A percentile compares a stretch with the other conserved stretches of the same genome.
These are phyloP conservation scores for Leccinum uliginosum DNA, from an alignment of 768 basidiomycete genomes.

Conservation along the genomic window DNA sequence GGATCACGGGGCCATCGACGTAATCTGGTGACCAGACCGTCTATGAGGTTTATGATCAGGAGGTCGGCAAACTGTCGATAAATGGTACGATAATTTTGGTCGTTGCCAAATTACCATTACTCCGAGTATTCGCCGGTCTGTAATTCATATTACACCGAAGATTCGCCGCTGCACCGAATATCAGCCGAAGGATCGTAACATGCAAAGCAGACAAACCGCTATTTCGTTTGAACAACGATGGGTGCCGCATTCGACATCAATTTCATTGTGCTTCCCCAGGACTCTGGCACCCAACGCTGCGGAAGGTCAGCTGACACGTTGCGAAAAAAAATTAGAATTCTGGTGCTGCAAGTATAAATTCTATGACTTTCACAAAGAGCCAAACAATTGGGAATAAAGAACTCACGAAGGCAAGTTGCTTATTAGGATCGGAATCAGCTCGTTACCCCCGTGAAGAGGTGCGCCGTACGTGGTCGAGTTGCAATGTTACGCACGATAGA, in stretches of 20 bases:
- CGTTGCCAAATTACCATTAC: neutral
- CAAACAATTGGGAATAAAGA: neutral
- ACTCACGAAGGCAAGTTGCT: neutral
- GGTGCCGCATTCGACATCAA: neutral
- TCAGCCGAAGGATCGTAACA: neutral
- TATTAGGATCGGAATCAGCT: neutral
- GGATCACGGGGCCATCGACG: neutral
- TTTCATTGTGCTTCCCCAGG: neutral
- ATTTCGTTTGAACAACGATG: neutral
- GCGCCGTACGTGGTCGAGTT: neutral
- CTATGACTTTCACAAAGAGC: neutral
- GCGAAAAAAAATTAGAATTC: neutral
- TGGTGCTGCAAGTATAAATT: neutral
- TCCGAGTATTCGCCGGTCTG: neutral
- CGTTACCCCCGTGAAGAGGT: neutral
- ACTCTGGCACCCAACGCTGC: neutral
- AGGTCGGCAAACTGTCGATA: too few relatives aligned
- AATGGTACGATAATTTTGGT: too few relatives aligned
- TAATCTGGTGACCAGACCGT: neutral
- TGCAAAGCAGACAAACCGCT: neutral
- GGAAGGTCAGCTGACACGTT: neutral
- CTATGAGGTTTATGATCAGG: neutral
- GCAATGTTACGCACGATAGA: neutral
- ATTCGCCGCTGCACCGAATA: slow-evolving; percentile 4
- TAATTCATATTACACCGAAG: slow-evolving; percentile 2